Conservation (phyloP, 345 rosid species). For the Boechera divaricarpa region DNA sequence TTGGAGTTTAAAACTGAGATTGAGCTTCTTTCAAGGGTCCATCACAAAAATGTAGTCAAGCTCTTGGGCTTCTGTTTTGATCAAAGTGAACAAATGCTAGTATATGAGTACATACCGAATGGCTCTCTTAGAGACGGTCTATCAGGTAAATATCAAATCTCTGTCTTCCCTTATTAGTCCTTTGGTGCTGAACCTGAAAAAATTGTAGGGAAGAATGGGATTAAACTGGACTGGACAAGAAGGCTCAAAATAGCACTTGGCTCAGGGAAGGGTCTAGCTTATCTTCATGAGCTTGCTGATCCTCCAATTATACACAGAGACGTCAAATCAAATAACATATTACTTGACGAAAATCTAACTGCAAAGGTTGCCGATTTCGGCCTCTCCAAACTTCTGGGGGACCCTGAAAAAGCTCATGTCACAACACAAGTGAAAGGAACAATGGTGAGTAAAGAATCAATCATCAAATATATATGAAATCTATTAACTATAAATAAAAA, state of each 20-base stretch:
- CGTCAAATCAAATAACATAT: constrained; percentile 78
- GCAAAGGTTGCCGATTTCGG: constrained; percentile 98
- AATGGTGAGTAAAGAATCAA: constrained; percentile 62
- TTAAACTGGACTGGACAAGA: constrained; percentile 69
- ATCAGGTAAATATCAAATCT: constrained; percentile 5
- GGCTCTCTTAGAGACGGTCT: constrained; percentile 11
- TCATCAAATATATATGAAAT: neutral
- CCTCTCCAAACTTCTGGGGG: constrained; percentile 70
- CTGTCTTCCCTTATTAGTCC: neutral
- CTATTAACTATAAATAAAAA: neutral
- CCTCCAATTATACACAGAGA: constrained; percentile 99
- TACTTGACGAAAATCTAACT: constrained; percentile 71
- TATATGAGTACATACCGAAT: constrained; percentile 7
- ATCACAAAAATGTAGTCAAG: constrained; percentile 68
- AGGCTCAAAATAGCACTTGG: constrained; percentile 74
- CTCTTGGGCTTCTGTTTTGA: constrained; percentile 71
- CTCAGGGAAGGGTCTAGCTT: constrained; percentile 76
- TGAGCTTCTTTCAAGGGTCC: constrained; percentile 83
- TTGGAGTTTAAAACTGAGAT: constrained; percentile 74
- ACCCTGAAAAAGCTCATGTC: constrained; percentile 63
- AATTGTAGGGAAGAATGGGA: constrained; percentile 68
- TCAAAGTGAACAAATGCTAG: constrained; percentile 39
- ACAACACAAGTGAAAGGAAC: constrained; percentile 98
- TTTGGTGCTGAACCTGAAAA: neutral
- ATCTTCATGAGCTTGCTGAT: constrained; percentile 78